phyloP scores from a whole-genome alignment of 1,284 basidiomycete genomes.

The Pseudozyma sp. region DNA sequence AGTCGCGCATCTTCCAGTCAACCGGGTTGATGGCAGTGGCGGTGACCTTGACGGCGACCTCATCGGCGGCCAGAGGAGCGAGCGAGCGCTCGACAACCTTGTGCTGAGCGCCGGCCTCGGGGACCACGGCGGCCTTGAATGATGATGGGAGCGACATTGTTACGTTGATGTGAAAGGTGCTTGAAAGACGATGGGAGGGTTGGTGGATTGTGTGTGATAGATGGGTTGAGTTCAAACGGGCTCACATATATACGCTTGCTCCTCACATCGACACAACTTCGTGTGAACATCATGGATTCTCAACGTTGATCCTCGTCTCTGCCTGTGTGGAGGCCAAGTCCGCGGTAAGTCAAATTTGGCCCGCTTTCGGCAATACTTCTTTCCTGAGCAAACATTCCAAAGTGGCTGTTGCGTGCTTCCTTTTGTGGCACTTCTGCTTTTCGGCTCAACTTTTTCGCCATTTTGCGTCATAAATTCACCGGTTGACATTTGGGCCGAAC shows the following conservation, averaged over 20 bases:
- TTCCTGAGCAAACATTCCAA: neutral
- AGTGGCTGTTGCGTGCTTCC: slow-evolving; percentile 1
- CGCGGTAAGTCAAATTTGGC: neutral
- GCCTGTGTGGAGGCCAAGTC: neutral
- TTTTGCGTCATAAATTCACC: slow-evolving; percentile 2
- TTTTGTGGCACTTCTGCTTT: neutral
- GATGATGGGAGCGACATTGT: slow-evolving; percentile 37
- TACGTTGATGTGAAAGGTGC: neutral
- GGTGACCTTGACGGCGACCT: slow-evolving; percentile 50
- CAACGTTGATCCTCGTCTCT: neutral
- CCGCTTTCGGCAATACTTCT: slow-evolving; percentile 11
- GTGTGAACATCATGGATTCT: slow-evolving; percentile 5
- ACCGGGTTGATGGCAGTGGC: slow-evolving; percentile 60
- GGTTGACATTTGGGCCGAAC: neutral
- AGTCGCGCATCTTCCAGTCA: slow-evolving; percentile 59
- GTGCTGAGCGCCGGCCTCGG: slow-evolving; percentile 36
- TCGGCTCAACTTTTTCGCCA: neutral
- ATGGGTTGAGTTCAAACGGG: neutral
- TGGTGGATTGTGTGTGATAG: neutral
- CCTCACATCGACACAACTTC: neutral
- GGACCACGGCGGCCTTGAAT: slow-evolving; percentile 40
- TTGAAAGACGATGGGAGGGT: neutral
- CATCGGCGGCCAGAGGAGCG: slow-evolving; percentile 26
- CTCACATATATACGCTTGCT: neutral
- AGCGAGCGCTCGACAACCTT: slow-evolving; percentile 31